phyloP scores from a whole-genome alignment of 2,329 filamentous ascomycete species.

The Talaromyces sp. region DNA sequence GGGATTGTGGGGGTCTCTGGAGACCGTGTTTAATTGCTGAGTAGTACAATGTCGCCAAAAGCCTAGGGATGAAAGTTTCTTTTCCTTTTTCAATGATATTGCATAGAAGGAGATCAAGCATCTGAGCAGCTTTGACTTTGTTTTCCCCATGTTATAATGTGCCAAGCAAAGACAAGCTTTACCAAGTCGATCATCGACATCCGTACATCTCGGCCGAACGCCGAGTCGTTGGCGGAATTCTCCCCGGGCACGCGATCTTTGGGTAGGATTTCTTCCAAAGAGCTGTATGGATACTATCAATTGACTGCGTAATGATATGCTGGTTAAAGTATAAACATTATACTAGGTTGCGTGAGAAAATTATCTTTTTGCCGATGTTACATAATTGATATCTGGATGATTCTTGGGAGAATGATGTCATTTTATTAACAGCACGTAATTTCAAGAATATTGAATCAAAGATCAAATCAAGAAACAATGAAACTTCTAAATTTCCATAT shows the following conservation, averaged over 20 bases:
- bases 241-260: neutral
- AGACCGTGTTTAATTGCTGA: neutral
- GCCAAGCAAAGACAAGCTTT: neutral
- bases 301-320: neutral
- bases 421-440: neutral
- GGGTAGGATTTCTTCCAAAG: neutral
- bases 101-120: neutral
- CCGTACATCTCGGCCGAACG: neutral
- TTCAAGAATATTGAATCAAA: neutral
- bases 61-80: neutral
- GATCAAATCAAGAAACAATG: neutral
- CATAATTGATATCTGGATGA: neutral
- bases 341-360: neutral
- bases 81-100: neutral
- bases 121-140: neutral
- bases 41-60: too few relatives aligned
- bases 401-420: neutral
- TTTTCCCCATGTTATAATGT: neutral
- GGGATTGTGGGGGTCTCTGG: neutral
- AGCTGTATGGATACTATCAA: neutral
- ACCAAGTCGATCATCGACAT: neutral
- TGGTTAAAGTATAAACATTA: neutral
- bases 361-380: neutral
- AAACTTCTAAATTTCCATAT: neutral
- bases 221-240: constrained; percentile 1